Percentiles rank a stretch among this genome's conserved stretches.
Evolutionary conservation across 2,329 filamentous ascomycete species (phyloP).

Genomic region (Xylaria sp.): DNA sequence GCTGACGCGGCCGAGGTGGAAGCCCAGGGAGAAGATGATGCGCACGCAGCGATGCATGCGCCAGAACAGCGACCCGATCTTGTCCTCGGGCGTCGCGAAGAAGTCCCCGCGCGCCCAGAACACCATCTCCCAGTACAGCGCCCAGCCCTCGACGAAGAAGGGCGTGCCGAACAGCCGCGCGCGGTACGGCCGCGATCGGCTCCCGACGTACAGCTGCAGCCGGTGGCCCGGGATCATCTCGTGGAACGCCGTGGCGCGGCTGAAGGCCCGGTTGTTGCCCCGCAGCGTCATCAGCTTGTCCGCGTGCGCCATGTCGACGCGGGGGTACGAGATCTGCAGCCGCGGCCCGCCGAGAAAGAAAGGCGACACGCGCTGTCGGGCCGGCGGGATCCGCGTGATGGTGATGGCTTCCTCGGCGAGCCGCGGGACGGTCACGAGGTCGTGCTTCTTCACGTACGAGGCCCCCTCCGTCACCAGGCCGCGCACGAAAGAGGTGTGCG

Average conservation of each 20-base stretch:
- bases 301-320: conserved; percentile 62
- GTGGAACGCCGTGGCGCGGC: conserved; percentile 69
- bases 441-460: conserved; percentile 63
- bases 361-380: conserved; percentile 64
- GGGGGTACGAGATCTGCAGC: conserved; percentile 69
- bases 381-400: conserved; percentile 67
- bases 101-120: conserved; percentile 67
- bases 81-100: conserved; percentile 61
- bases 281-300: conserved; percentile 70
- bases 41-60: conserved; percentile 70
- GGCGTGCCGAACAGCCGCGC: conserved; percentile 62
- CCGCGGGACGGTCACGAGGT: conserved; percentile 66
- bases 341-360: conserved; percentile 68
- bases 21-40: conserved; percentile 68
- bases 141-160: conserved; percentile 71
- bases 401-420: conserved; percentile 65
- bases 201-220: conserved; percentile 62
- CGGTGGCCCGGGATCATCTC: conserved; percentile 71
- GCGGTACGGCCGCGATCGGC: conserved; percentile 61
- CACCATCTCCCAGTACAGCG: conserved; percentile 70
- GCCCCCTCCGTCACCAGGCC: conserved; percentile 63
- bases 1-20: conserved; percentile 66
- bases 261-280: conserved; percentile 68
- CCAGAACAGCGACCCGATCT: conserved; percentile 70
- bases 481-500: conserved; percentile 64